phyloP scores from a whole-genome alignment of 768 basidiomycete species.

The Lentinula sp. region DNA sequence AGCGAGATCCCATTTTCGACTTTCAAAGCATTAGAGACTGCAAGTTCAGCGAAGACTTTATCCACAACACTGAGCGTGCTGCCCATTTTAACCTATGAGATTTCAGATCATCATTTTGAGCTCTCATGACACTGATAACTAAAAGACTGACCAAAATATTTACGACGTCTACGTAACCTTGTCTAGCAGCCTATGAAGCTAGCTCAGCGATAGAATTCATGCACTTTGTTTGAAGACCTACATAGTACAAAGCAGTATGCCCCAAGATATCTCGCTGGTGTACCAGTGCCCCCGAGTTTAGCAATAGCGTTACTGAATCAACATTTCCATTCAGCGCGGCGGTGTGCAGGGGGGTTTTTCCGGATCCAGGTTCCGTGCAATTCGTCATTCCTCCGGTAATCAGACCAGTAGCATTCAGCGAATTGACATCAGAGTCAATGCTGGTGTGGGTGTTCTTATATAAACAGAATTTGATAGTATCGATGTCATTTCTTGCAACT shows the following conservation, averaged over 20 bases:
- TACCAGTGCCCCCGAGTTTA: conserved; percentile 73
- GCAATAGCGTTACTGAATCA: conserved; percentile 39
- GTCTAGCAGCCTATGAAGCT: conserved; percentile 59
- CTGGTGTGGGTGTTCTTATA: conserved; percentile 12
- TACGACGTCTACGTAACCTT: conserved; percentile 57
- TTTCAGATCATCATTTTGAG: too few relatives aligned
- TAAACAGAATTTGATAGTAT: conserved; percentile 52
- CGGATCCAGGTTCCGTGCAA: conserved; percentile 62
- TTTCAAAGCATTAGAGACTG: conserved; percentile 13
- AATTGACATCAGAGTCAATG: conserved; percentile 16
- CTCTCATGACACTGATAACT: neutral
- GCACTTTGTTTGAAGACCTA: conserved; percentile 23
- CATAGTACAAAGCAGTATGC: conserved; percentile 82
- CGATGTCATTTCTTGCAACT: conserved; percentile 62
- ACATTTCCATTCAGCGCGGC: conserved; percentile 66
- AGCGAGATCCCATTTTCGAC: neutral
- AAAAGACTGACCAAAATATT: conserved; percentile 40
- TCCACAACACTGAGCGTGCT: conserved; percentile 70
- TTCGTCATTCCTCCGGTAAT: conserved; percentile 70
- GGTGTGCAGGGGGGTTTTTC: conserved; percentile 72
- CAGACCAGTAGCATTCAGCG: conserved; percentile 23
- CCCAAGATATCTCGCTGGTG: conserved; percentile 76
- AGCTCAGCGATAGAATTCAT: neutral
- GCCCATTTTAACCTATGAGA: conserved; percentile 43
- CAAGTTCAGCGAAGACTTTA: conserved; percentile 49